Conservation (phyloP, 2,329 filamentous ascomycete genomes). For the Verticillium longisporum region DNA sequence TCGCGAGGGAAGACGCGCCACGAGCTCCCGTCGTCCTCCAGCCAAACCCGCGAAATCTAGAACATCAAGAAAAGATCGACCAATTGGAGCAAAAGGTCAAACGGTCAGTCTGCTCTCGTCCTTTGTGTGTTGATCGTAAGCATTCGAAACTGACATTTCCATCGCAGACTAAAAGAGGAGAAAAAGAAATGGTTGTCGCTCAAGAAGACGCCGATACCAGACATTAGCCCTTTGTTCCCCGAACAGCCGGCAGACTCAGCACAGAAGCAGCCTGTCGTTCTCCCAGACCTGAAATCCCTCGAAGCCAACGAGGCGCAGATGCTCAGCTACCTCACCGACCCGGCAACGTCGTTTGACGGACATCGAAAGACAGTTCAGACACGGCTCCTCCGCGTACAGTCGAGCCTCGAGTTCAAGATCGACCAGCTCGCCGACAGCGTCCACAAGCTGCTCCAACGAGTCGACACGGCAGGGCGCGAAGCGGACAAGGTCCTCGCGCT, state of each 20-base stretch:
- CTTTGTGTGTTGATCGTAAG: neutral
- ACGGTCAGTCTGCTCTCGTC: slow-evolving; percentile 48
- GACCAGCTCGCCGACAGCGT: slow-evolving; percentile 83
- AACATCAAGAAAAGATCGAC: slow-evolving; percentile 74
- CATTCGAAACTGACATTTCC: neutral
- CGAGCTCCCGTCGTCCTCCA: slow-evolving; percentile 61
- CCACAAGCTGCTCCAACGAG: slow-evolving; percentile 76
- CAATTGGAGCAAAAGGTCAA: slow-evolving; percentile 79
- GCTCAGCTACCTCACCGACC: slow-evolving; percentile 45
- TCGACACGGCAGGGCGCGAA: slow-evolving; percentile 65
- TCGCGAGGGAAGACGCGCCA: slow-evolving; percentile 58
- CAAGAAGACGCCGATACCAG: slow-evolving; percentile 52
- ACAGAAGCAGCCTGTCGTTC: slow-evolving; percentile 17
- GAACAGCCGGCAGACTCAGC: slow-evolving; percentile 19
- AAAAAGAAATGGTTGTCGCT: slow-evolving; percentile 77
- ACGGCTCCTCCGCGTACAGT: slow-evolving; percentile 38
- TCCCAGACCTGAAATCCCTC: slow-evolving; percentile 55
- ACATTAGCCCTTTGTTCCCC: slow-evolving; percentile 43
- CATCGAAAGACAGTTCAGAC: slow-evolving; percentile 37
- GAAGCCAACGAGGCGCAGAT: slow-evolving; percentile 63
- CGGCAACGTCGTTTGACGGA: slow-evolving; percentile 33
- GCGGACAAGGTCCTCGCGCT: slow-evolving; percentile 68
- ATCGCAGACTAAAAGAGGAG: slow-evolving; percentile 68
- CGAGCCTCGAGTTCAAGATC: slow-evolving; percentile 66
- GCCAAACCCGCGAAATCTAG: slow-evolving; percentile 83